phyloP scores from a whole-genome alignment of 2,329 filamentous ascomycete genomes.

The Pseudogymnoascus sp. region DNA sequence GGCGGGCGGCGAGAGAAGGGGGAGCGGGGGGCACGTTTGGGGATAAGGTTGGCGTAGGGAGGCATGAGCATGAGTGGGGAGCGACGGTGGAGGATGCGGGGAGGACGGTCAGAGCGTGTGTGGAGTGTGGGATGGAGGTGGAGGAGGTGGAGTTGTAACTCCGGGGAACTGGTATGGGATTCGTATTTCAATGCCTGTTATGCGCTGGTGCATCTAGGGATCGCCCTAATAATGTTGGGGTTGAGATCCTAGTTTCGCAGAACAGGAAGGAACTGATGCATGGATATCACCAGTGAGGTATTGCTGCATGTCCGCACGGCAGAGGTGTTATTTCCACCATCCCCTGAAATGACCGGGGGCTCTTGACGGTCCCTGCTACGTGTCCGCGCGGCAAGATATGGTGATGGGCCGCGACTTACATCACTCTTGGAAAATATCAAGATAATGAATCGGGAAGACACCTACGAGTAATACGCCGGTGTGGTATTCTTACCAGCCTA shows the following conservation, averaged over 20 bases:
- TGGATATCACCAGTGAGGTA: background rate
- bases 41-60: conserved; percentile 61
- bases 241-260: background rate
- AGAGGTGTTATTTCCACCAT: background rate
- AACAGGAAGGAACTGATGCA: background rate
- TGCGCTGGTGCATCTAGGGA: background rate
- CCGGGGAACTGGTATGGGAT: background rate
- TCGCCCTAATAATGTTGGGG: background rate
- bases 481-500: background rate
- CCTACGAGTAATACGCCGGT: background rate
- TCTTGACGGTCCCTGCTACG: background rate
- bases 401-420: background rate
- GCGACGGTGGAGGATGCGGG: conserved; percentile 63
- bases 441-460: background rate
- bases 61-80: conserved; percentile 86
- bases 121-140: conserved; percentile 70
- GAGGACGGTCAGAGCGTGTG: conserved; percentile 72
- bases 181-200: background rate
- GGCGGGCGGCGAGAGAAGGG: conserved; percentile 56
- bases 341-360: background rate
- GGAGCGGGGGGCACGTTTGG: conserved; percentile 56
- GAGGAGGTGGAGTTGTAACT: conserved; percentile 49
- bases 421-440: background rate
- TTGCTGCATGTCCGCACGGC: background rate
- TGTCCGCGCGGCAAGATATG: background rate